Evolutionary conservation across 2,329 filamentous ascomycete genomes (phyloP), one percentile per base, ranked within the genome.

Genomic region (Cadophora luteo-olivacea): DNA sequence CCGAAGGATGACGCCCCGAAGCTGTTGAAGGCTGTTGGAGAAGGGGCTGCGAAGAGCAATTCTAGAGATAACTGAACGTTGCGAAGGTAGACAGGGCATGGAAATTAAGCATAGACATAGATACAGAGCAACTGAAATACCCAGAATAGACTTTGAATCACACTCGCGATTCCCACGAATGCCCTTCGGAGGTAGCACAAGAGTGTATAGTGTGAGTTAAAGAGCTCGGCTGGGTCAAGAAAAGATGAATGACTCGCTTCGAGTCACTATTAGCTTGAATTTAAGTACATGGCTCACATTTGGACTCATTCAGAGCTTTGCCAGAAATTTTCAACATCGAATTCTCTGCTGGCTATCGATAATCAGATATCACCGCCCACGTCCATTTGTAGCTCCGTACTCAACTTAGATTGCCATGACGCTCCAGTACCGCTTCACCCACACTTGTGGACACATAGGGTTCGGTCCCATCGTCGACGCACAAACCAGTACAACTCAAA

Each of bases 401-500:
- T 19, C 8, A 33, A 33, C 4, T 14, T 6, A 11, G 14, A 19
- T 14, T 14, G 65, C 6, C 1, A 73, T 74, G 72, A 38, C 54
- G 25, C 33, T 61, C 14, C 69, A 70, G 48, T 71, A 72, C 64
- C 69, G 38, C 12, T 74, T 70, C 45, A 65, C 52, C 16, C 68
- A 73, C 61, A 60, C 29, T 19, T 74, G 70, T n/a, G 65, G 64
- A 1, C 73, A 74, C 49, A 64, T 52, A 24, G 72, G 68, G 1
- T 48, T 69, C 4, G 69, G 72, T 1, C 68, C 72, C 2, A 38
- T 70, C 22, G n/a, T 62, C 38, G 14, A 51, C 9, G 54, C 14
- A 32, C 14, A 61, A 22, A 49, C 4, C n/a, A 19, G n/a, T n/a
- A 60, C 36, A 41, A 24, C 58, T 36, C 60, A 24, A 11, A 38